Base-by-base conservation (phyloP, 2,329 filamentous ascomycete species). In the Thermomyces lanuginosus region DNA sequence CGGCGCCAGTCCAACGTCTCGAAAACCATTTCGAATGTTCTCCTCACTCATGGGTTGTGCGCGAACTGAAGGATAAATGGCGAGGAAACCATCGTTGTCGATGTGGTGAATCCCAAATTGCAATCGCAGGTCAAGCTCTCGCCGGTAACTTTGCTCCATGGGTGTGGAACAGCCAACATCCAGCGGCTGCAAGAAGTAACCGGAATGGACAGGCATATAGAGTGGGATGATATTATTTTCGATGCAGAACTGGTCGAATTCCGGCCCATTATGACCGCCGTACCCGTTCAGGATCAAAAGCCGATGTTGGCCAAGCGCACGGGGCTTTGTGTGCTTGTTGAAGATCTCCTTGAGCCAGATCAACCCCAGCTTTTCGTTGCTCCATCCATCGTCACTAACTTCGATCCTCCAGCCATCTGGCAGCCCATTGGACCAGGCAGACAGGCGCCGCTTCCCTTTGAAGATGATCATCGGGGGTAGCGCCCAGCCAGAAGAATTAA, bases 131-230 rank as follows among this genome's bases (percentile, higher is more conserved):
- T 30, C 28, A 6, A 30, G 10, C 11, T 6, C 6, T 7, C 14
- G 6, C 10, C 22, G 13, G 12, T 30, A 30, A 10, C 12, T 13
- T 7, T 16, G n/a, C 28, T 33, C 29, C 24, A 31, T n/a, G n/a
- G n/a, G n/a, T 27, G 10, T 7, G 21, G 21, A 27, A 27, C 15
- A 27, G 25, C 20, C 13, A 21, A 28, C 13, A 28, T 30, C 15
- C 22, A 28, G 24, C 10, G 21, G 16, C 13, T 24, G 15, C 19
- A 29, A 21, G 8, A 29, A 10, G 24, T 24, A 13, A 11, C 8
- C 71, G 33, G 64, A 24, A 54, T 18, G 66, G 63, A 17, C 8
- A 5, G 24, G 22, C 13, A 28, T 25, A 16, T n/a, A 35, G 16
- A 31, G 16, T 18, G 26, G 16, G 19, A 27, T 27, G 20, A 31